These are phyloP conservation scores for Aspergillus indologenus DNA, from an alignment of 495 filamentous ascomycete genomes.

Conservation along the genomic window DNA sequence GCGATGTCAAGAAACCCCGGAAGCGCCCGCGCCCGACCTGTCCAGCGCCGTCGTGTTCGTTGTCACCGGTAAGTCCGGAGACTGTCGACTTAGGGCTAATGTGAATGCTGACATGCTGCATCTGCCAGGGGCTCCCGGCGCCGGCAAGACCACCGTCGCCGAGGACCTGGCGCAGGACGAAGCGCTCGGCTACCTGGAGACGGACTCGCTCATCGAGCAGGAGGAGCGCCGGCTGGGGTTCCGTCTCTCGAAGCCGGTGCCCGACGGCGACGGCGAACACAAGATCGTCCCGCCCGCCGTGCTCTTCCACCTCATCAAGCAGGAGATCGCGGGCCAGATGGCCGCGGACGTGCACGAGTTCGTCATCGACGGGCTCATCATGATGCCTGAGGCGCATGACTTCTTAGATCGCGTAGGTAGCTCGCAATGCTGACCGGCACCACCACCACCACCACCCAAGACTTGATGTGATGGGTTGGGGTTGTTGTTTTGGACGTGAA, in stretches of 20 bases:
- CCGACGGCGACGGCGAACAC: neutral
- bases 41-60: neutral
- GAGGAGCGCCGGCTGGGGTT: neutral
- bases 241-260: neutral
- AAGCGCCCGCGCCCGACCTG: neutral
- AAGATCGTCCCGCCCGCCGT: neutral
- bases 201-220: neutral
- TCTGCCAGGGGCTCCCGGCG: neutral
- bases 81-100: neutral
- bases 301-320: neutral
- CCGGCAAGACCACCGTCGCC: neutral
- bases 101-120: neutral
- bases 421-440: too few species aligned
- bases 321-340: neutral
- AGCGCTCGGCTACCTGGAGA: neutral
- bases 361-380: neutral
- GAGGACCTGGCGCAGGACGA: neutral
- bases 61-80: neutral
- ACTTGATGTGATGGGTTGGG: too few species aligned
- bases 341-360: neutral
- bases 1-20: too few species aligned
- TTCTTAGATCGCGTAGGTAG: neutral
- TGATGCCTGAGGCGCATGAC: neutral
- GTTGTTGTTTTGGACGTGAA: too few species aligned
- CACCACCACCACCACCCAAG: too few species aligned